Conservation (phyloP, 2,329 filamentous ascomycete genomes). For the Beauveria medogensis region DNA sequence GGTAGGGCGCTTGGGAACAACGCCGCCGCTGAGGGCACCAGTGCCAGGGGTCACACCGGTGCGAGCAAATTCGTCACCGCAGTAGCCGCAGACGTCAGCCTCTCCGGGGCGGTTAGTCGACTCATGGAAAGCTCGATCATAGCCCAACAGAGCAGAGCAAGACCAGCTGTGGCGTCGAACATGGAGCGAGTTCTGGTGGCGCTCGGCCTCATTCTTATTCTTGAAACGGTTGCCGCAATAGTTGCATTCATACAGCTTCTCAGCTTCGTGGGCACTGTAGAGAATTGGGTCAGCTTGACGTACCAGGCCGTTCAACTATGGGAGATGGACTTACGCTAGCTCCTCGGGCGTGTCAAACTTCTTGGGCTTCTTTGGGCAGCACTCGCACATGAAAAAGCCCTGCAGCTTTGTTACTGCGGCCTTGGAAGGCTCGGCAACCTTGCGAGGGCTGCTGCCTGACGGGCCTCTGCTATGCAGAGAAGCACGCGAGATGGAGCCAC, state of each 20-base stretch:
- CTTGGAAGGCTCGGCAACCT: constrained; percentile 43
- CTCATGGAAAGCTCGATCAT: constrained; percentile 78
- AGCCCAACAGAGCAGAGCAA: constrained; percentile 74
- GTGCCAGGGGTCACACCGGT: constrained; percentile 34
- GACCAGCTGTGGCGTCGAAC: constrained; percentile 93
- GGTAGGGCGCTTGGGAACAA: constrained; percentile 45
- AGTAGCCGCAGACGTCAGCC: constrained; percentile 85
- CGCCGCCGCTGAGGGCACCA: constrained; percentile 25
- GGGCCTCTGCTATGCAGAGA: constrained; percentile 36
- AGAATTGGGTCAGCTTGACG: constrained; percentile 13
- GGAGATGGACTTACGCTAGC: constrained; percentile 56
- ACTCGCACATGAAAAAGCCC: constrained; percentile 68
- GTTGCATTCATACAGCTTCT: constrained; percentile 91
- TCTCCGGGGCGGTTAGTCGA: constrained; percentile 59
- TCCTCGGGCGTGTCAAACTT: constrained; percentile 84
- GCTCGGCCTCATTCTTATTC: constrained; percentile 96
- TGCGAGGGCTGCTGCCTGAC: constrained; percentile 43
- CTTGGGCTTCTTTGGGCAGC: constrained; percentile 94
- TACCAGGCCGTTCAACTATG: background rate
- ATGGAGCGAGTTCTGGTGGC: constrained; percentile 92
- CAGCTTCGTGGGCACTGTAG: constrained; percentile 72
- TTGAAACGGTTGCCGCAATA: constrained; percentile 96
- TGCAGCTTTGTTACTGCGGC: constrained; percentile 40
- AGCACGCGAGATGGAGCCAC: constrained; percentile 35
- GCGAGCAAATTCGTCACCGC: constrained; percentile 76